Percentiles rank a stretch among this genome's conserved stretches.
phyloP scores from a whole-genome alignment of 2,329 filamentous ascomycete species.

The Zalaria sp. region DNA sequence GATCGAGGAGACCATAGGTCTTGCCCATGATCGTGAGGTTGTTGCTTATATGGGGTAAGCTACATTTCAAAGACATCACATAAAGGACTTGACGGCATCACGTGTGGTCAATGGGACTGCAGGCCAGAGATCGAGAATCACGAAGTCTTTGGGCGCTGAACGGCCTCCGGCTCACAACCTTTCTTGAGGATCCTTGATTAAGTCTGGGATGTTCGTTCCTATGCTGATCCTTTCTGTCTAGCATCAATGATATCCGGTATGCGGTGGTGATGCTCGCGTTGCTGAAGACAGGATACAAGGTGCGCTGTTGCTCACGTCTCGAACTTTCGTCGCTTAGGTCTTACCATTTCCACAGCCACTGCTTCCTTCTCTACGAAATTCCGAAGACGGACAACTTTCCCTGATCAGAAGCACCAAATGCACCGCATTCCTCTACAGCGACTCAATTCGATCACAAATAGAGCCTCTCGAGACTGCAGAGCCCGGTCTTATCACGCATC shows the following conservation, averaged over 20 bases:
- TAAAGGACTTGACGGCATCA: too few relatives aligned
- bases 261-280: conserved; percentile 9
- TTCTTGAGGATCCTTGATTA: too few relatives aligned
- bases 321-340: too few relatives aligned
- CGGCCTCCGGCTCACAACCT: too few relatives aligned
- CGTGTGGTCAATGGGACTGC: too few relatives aligned
- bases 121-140: too few relatives aligned
- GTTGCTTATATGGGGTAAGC: conserved; percentile 9
- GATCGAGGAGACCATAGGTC: conserved; percentile 8
- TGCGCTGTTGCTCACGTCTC: not conserved
- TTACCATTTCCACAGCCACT: not conserved
- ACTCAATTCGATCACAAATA: conserved; percentile 3
- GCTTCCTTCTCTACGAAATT: conserved; percentile 7
- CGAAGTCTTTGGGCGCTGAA: too few relatives aligned
- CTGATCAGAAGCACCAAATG: conserved; percentile 4
- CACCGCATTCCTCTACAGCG: conserved; percentile 5
- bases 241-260: conserved; percentile 12
- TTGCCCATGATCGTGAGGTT: conserved; percentile 4
- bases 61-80: too few relatives aligned
- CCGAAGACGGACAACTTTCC: conserved; percentile 5
- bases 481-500: conserved; percentile 1
- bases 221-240: too few relatives aligned
- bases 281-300: conserved; percentile 13
- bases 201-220: too few relatives aligned
- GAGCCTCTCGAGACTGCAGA: conserved; percentile 4